Evolutionary conservation across 305 asterid species (phyloP).

Genomic region (Withania somnifera): DNA sequence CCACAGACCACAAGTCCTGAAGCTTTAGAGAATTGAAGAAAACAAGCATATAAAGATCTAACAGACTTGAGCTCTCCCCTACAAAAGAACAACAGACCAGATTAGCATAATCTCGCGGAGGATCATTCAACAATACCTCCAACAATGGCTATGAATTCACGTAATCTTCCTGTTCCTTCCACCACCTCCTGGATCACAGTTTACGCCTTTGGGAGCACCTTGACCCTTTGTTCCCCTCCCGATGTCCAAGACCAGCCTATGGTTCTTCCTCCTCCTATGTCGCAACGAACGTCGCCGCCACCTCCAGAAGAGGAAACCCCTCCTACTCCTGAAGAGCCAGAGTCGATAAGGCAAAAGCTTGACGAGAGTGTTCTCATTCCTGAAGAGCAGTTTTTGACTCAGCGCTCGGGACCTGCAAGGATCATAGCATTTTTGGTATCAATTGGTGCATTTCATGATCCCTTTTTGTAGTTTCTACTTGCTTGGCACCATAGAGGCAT

Average conservation of each 20-base stretch:
- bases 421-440: slow-evolving; percentile 19
- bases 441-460: not conserved
- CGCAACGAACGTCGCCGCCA: slow-evolving; percentile 65
- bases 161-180: slow-evolving; percentile 60
- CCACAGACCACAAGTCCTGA: too few relatives aligned
- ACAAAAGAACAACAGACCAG: too few relatives aligned
- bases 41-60: too few relatives aligned
- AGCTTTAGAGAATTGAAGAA: too few relatives aligned
- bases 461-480: not conserved
- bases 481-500: not conserved
- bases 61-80: too few relatives aligned
- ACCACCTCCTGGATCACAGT: slow-evolving; percentile 74
- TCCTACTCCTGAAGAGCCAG: slow-evolving; percentile 73
- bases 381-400: slow-evolving; percentile 74
- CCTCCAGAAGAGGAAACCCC: slow-evolving; percentile 90
- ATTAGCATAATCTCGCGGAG: slow-evolving; percentile 40
- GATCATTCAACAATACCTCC: slow-evolving; percentile 42
- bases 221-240: slow-evolving; percentile 35
- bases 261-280: slow-evolving; percentile 73
- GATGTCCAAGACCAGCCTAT: slow-evolving; percentile 59
- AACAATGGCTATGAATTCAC: slow-evolving; percentile 23
- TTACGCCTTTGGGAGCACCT: slow-evolving; percentile 49
- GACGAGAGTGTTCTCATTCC: slow-evolving; percentile 71
- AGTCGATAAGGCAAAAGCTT: slow-evolving; percentile 73
- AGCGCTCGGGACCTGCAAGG: slow-evolving; percentile 57